Evolutionary conservation across 495 filamentous ascomycete genomes (phyloP), one percentile per base, ranked within the genome.

Genomic region (Penicillium arizonense): DNA sequence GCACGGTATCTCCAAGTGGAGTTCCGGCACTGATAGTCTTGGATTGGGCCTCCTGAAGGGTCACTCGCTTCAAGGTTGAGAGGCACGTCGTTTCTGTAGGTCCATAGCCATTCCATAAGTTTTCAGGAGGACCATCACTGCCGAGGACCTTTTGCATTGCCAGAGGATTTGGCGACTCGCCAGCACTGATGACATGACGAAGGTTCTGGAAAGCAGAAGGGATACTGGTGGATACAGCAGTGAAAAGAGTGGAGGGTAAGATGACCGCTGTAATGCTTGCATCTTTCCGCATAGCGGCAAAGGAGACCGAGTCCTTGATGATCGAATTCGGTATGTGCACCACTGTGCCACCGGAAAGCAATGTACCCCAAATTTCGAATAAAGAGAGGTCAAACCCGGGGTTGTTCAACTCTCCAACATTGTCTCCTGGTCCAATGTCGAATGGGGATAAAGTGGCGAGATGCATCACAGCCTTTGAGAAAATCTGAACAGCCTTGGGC

Each of bases 81-180:
- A 53, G 43, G 35, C 43, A 52, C 0, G 69, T 71, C 1, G 63
- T 45, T 40, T 69, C 65, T 0, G 63, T 56, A 2, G 65, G 65
- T 10, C 65, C 65, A 38, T 69, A 69, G 9, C 12, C 47, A 47
- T 68, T 65, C 35, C 52, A 67, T 23, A 70, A 39, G 21, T 30
- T 13, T 20, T 43, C 18, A 4, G 56, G 56, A 5, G 56, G 41
- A 10, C 26, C 46, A 8, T 24, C 47, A 20, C 47, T 52, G 3
- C 56, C 28, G 4, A 52, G 47, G 13, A 56, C 41, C 2, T 3
- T 47, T 43, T 24, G 11, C 18, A 56, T 42, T 30, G 47, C 38
- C 8, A 34, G 30, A 12, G 16, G 9, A 50, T 40, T 56, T 2
- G 57, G 34, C 6, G 18, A 23, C 23, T 56, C 53, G 1, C 57